Evolutionary conservation across 768 basidiomycete species (phyloP).

Genomic region (Auriscalpium vulgare): DNA sequence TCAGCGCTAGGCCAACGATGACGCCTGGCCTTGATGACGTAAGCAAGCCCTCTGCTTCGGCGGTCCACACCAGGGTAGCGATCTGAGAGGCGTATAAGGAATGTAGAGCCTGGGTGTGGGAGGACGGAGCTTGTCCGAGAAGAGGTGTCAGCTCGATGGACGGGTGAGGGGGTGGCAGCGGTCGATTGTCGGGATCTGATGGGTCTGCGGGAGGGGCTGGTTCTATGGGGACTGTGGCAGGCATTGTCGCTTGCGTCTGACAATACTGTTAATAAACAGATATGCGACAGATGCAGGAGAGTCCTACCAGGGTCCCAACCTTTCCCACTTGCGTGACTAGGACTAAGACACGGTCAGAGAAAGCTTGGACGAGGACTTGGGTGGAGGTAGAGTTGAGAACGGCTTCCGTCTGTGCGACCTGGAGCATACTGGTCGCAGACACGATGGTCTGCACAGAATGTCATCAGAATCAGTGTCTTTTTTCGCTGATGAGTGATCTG

Average conservation of each 20-base stretch:
- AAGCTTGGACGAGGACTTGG: constrained; percentile 72
- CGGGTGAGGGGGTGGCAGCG: constrained; percentile 55
- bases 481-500: too few relatives aligned
- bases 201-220: constrained; percentile 33
- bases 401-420: constrained; percentile 43
- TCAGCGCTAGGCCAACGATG: constrained; percentile 26
- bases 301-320: constrained; percentile 74
- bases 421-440: constrained; percentile 22
- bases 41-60: constrained; percentile 33
- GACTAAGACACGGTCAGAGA: constrained; percentile 75
- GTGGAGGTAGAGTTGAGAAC: constrained; percentile 52
- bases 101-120: constrained; percentile 62
- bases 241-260: constrained; percentile 77
- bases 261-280: constrained; percentile 9
- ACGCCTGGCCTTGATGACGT: constrained; percentile 5
- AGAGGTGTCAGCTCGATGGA: constrained; percentile 72
- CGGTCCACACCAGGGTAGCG: constrained; percentile 73
- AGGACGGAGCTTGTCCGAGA: constrained; percentile 66
- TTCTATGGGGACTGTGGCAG: constrained; percentile 40
- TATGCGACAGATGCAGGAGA: not conserved
- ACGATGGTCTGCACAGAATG: too few relatives aligned
- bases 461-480: too few relatives aligned
- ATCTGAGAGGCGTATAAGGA: constrained; percentile 82
- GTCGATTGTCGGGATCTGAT: constrained; percentile 23
- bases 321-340: constrained; percentile 87